Evolutionary conservation across 805 yeast species (phyloP), one percentile per base, ranked within the genome.

Genomic region (Sugiyamaella chiloensis): DNA sequence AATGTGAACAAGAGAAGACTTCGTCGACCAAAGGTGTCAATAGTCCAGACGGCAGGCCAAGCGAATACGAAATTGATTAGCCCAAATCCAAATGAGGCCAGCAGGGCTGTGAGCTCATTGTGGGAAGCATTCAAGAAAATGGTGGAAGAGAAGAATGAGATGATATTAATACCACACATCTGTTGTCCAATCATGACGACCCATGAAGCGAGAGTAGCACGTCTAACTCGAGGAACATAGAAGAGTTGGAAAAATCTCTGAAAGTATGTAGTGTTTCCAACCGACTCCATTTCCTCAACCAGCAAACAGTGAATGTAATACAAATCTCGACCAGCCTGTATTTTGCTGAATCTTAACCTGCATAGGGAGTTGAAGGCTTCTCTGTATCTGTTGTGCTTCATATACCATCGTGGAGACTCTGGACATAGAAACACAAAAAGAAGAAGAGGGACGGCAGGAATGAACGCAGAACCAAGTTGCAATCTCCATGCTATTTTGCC

Each of bases 171-270:
- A 56, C 95, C 95, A 68, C 95, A 87, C 69, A 87, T 84, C 63
- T 87, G 95, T 69, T 87, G 95, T 85, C 83, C 83, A 61, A 86
- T 84, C 80, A 88, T 87, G 51, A 83, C 87, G 52, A 86, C 74
- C 77, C 83, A 82, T 3, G 93, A 80, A 50, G 87, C 95, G 46
- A 83, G 57, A 6, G 87, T 80, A 46, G 91, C 93, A 59, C 86
- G 85, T 67, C 95, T 78, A 64, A 85, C 84, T 71, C 96, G 79
- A 65, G 91, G 76, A 35, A 84, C 73, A 1, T 83, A 75, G 61
- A 86, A 73, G 72, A 86, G 48, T 36, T 62, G 66, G 31, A 52
- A 9, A 12, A 63, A 44, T 17, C 57, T 56, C 40, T 41, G 34
- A 19, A 50, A 26, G 20, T 27, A 27, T 32, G 24, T 35, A 57